phyloP scores from a whole-genome alignment of 768 basidiomycete species.

The Tulasnella calospora region DNA sequence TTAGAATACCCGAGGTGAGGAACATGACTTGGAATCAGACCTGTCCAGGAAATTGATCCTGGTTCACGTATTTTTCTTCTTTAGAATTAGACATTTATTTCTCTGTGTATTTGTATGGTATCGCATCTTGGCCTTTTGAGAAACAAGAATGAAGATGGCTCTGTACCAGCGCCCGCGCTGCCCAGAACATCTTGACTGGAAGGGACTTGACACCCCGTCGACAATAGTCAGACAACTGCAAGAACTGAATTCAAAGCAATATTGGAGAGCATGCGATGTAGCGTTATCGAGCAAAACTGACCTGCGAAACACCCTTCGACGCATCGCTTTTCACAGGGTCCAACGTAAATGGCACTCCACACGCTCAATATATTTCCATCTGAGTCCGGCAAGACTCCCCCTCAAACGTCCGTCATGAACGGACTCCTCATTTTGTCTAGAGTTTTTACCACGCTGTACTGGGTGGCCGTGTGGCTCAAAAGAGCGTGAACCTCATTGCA shows the following conservation, averaged over 20 bases:
- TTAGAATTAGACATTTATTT: neutral
- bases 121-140: neutral
- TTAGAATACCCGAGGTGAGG: slow-evolving; percentile 59
- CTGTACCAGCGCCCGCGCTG: no score
- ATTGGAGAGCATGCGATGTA: no score
- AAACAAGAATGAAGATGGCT: no score
- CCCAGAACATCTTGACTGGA: no score
- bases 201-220: neutral
- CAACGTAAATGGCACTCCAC: no score
- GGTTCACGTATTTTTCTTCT: neutral
- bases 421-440: neutral
- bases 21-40: neutral
- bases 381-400: neutral
- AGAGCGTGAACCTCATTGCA: neutral
- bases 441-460: neutral
- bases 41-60: neutral
- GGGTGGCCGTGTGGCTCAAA: neutral
- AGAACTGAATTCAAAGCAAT: no score
- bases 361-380: no score
- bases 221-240: no score
- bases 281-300: no score
- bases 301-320: no score
- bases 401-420: neutral
- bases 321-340: no score
- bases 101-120: neutral